Conservation (phyloP, 2,329 filamentous ascomycete species). For the Colletotrichum chrysophilum region DNA sequence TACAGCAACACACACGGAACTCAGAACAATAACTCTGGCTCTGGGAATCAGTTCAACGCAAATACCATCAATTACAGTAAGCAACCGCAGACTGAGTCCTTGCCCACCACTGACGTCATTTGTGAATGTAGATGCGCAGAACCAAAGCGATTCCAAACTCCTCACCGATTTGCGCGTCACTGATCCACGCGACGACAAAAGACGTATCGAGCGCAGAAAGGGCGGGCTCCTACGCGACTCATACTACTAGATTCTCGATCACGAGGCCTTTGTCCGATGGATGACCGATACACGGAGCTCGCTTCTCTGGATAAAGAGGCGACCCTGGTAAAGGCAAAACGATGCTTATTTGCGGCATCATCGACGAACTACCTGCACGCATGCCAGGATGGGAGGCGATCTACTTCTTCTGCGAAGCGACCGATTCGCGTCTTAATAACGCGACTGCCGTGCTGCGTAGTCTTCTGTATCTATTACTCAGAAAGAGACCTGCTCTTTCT, state of each 20-base stretch:
- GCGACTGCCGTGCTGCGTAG: conserved; percentile 45
- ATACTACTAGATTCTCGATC: conserved; percentile 39
- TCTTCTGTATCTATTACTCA: conserved; percentile 44
- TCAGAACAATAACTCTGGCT: not conserved
- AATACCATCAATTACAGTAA: not conserved
- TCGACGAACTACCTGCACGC: conserved; percentile 32
- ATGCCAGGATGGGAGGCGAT: not conserved
- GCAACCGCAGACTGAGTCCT: fast-evolving
- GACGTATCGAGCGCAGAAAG: conserved; percentile 37
- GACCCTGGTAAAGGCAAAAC: conserved; percentile 49
- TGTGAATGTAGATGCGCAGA: not conserved
- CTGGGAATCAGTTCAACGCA: not conserved
- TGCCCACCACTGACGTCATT: not conserved
- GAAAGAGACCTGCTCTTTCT: not conserved
- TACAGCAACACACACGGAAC: not conserved
- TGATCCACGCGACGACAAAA: conserved; percentile 38
- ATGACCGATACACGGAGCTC: conserved; percentile 5
- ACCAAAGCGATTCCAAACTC: not conserved
- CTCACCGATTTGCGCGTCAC: conserved; percentile 21
- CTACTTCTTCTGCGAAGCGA: conserved; percentile 50
- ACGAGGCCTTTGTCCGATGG: conserved; percentile 31
- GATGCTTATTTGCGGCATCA: conserved; percentile 44
- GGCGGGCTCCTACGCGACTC: conserved; percentile 35
- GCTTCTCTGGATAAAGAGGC: conserved; percentile 42
- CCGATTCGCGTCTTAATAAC: conserved; percentile 39